Evolutionary conservation across 2,329 filamentous ascomycete species (phyloP).

Genomic region (Botryosphaeria agaves): DNA sequence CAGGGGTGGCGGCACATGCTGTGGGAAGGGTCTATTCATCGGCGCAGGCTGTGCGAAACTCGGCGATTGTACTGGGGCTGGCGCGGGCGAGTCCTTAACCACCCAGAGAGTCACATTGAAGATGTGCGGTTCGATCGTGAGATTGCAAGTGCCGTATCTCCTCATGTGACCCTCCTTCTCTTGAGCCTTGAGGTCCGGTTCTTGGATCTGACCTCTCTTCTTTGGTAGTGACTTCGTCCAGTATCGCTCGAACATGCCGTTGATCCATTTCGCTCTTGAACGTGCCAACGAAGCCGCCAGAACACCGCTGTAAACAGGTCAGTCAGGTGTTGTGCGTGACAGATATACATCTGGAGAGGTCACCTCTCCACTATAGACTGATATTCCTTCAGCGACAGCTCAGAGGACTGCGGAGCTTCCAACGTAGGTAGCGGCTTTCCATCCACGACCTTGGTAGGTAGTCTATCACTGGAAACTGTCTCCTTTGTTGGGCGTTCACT

Average conservation of each 20-base stretch:
- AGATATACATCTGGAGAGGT: slow-evolving; percentile 3
- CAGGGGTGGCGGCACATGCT: too few species aligned
- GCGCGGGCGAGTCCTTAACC: slow-evolving; percentile 39
- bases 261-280: slow-evolving; percentile 58
- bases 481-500: background rate
- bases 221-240: slow-evolving; percentile 61
- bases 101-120: slow-evolving; percentile 60
- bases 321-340: slow-evolving; percentile 5
- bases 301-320: slow-evolving; percentile 40
- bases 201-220: slow-evolving; percentile 34
- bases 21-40: too few species aligned
- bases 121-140: slow-evolving; percentile 65
- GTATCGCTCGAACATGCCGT: slow-evolving; percentile 57
- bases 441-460: slow-evolving; percentile 46
- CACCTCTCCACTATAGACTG: slow-evolving; percentile 60
- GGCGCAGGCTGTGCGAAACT: too few species aligned
- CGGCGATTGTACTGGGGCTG: too few species aligned
- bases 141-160: slow-evolving; percentile 53
- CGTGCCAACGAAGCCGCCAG: slow-evolving; percentile 54
- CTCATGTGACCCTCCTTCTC: slow-evolving; percentile 25
- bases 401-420: slow-evolving; percentile 45
- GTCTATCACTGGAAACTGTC: slow-evolving; percentile 3
- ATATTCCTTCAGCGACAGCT: slow-evolving; percentile 47
- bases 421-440: slow-evolving; percentile 57
- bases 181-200: slow-evolving; percentile 49